These are phyloP conservation scores for Dipteronia sinensis DNA, from an alignment of 345 rosid species.

Conservation along the genomic window DNA sequence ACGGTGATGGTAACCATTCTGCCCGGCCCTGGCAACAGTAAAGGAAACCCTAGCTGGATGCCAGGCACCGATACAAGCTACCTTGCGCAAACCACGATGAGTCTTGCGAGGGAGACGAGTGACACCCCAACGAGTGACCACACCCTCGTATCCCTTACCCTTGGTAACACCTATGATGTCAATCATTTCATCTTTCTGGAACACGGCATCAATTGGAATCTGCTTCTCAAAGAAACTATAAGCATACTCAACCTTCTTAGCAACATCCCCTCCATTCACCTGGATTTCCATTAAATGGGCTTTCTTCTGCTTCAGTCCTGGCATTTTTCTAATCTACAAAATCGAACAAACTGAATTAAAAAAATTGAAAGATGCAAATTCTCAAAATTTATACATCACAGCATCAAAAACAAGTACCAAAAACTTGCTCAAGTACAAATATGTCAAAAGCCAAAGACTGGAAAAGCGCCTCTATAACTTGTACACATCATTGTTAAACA, in stretches of 20 bases:
- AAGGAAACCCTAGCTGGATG: conserved; percentile 98
- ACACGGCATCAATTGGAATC: conserved; percentile 72
- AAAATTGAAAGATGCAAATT: background rate
- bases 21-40: conserved; percentile 97
- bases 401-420: background rate
- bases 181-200: conserved; percentile 95
- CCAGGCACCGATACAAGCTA: conserved; percentile 98
- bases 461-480: background rate
- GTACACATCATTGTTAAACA: background rate
- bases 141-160: conserved; percentile 95
- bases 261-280: conserved; percentile 78
- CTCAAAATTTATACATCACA: background rate
- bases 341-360: background rate
- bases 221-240: conserved; percentile 86
- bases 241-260: conserved; percentile 81
- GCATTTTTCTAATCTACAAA: conserved; percentile 74
- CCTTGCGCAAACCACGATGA: conserved; percentile 93
- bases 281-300: conserved; percentile 94
- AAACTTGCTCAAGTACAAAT: background rate
- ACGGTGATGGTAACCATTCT: conserved; percentile 91
- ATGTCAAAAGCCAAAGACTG: background rate
- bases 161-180: conserved; percentile 89
- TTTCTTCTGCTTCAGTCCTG: conserved; percentile 92
- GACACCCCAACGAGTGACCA: conserved; percentile 95
- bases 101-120: conserved; percentile 96